These are phyloP conservation scores for Amanita molliuscula DNA, from an alignment of 768 basidiomycete genomes.

Conservation along the genomic window DNA sequence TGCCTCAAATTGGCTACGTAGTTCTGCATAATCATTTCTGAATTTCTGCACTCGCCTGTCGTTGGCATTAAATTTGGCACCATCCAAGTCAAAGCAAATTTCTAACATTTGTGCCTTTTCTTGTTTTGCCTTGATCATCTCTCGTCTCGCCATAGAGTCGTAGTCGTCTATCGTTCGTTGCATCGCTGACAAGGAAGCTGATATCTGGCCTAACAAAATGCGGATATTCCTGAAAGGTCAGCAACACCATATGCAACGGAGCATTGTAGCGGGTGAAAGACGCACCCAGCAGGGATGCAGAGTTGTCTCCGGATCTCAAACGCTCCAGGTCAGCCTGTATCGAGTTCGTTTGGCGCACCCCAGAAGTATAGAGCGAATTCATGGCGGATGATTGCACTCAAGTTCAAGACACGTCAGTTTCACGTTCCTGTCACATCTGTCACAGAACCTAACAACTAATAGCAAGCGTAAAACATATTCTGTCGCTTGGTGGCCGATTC, in stretches of 20 bases:
- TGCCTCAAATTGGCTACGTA: conserved; percentile 74
- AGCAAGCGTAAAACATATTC: background rate
- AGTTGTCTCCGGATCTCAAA: conserved; percentile 70
- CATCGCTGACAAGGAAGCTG: conserved; percentile 93
- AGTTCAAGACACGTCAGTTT: background rate
- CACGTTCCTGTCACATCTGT: background rate
- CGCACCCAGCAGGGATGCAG: conserved; percentile 73
- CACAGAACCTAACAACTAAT: background rate
- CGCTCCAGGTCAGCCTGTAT: conserved; percentile 81
- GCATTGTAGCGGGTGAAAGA: background rate
- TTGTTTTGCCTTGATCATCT: conserved; percentile 93
- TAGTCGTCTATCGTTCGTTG: conserved; percentile 94
- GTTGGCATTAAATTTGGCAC: background rate
- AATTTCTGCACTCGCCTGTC: conserved; percentile 88
- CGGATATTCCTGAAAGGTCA: conserved; percentile 7
- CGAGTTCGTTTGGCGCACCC: conserved; percentile 84
- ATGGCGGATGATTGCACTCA: conserved; percentile 27
- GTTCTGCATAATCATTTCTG: conserved; percentile 73
- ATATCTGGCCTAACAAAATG: conserved; percentile 78
- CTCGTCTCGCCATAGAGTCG: conserved; percentile 91
- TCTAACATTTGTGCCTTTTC: conserved; percentile 89
- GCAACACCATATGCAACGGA: conserved; percentile 5
- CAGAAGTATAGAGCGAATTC: conserved; percentile 94
- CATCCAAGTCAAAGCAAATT: background rate
- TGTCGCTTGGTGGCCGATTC: conserved; percentile 7